Evolutionary conservation across 306 rosid genomes (phyloP).

Genomic region (Argentina anserina): DNA sequence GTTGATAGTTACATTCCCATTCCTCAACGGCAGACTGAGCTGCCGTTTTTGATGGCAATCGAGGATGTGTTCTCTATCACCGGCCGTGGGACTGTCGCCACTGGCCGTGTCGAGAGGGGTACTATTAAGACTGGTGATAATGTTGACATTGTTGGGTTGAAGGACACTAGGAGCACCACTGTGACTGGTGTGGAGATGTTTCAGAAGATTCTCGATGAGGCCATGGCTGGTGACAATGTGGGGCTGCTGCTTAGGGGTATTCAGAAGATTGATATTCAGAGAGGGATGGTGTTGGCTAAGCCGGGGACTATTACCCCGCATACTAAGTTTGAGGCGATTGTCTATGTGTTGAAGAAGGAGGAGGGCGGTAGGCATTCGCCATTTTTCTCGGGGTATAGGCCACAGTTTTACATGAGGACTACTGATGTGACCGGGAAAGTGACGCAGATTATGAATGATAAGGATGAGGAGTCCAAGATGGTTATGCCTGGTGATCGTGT

Average conservation of each 20-base stretch:
- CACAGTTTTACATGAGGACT: conserved; percentile 91
- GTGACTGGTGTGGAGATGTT: conserved; percentile 92
- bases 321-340: conserved; percentile 75
- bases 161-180: conserved; percentile 63
- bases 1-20: conserved; percentile 76
- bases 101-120: conserved; percentile 82
- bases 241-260: conserved; percentile 82
- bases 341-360: conserved; percentile 88
- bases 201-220: conserved; percentile 81
- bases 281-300: conserved; percentile 92
- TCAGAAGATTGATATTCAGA: conserved; percentile 77
- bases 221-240: conserved; percentile 84
- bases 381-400: conserved; percentile 69
- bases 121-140: conserved; percentile 58
- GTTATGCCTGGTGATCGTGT: conserved; percentile 93
- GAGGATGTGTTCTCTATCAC: conserved; percentile 84
- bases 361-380: conserved; percentile 93
- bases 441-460: conserved; percentile 65
- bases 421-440: conserved; percentile 86
- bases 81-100: conserved; percentile 88
- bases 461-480: conserved; percentile 93
- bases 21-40: conserved; percentile 68
- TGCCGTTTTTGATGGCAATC: conserved; percentile 71
- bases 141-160: conserved; percentile 71
- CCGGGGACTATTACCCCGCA: conserved; percentile 83